These are phyloP conservation scores for Trichoderma orchidacearum DNA, from an alignment of 495 filamentous ascomycete genomes.

Conservation along the genomic window DNA sequence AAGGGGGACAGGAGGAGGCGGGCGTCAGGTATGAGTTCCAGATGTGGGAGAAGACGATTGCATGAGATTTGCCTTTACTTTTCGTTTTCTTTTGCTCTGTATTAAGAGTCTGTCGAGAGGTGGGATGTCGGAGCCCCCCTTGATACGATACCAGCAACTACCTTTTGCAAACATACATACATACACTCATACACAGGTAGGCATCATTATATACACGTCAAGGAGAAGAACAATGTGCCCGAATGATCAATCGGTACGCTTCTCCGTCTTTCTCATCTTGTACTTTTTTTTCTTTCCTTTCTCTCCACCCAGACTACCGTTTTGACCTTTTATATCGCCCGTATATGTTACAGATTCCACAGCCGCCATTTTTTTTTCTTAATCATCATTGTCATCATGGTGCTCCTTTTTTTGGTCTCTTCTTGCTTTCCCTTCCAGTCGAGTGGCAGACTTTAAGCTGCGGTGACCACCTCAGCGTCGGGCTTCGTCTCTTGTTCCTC, in stretches of 20 bases:
- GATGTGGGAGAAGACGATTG: constrained; percentile 41
- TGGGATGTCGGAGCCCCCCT: background rate
- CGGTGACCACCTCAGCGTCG: background rate
- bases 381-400: background rate
- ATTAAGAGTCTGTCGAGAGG: background rate
- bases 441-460: background rate
- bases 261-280: background rate
- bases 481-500: background rate
- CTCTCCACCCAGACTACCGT: too few species aligned
- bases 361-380: constrained; percentile 16
- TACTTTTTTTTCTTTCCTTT: too few species aligned
- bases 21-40: constrained; percentile 50
- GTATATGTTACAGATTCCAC: constrained; percentile 22
- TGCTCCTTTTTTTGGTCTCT: background rate
- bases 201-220: background rate
- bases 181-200: background rate
- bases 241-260: background rate
- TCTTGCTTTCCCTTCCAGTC: background rate
- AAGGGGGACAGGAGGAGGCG: constrained; percentile 37
- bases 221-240: background rate
- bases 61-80: background rate
- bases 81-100: background rate
- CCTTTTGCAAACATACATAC: too few species aligned
- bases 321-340: too few species aligned
- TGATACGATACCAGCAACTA: background rate